Conservation (phyloP, 495 filamentous ascomycete species). For the Glarea lozoyensis region DNA sequence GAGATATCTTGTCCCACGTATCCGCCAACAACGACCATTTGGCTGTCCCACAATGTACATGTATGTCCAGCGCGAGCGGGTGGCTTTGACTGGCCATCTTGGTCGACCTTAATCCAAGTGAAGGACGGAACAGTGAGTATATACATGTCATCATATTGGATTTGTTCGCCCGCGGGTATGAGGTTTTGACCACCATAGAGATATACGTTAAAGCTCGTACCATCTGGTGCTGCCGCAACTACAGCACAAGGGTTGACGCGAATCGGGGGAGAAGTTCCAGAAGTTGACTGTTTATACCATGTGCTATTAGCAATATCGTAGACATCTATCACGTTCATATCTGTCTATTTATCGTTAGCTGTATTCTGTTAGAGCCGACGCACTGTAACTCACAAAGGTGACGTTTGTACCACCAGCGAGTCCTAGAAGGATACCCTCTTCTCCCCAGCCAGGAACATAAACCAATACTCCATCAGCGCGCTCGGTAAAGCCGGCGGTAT, state of each 20-base stretch:
- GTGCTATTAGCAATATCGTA: conserved; percentile 66
- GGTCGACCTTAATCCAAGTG: conserved; percentile 61
- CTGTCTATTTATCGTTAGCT: conserved; percentile 27
- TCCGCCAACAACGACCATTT: conserved; percentile 65
- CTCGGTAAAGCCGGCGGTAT: conserved; percentile 53
- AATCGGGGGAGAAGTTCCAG: conserved; percentile 49
- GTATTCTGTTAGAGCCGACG: conserved; percentile 1
- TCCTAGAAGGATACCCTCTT: conserved; percentile 58
- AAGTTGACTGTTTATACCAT: conserved; percentile 72
- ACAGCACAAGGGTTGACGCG: conserved; percentile 70
- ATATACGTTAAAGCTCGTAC: conserved; percentile 63
- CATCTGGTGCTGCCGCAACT: conserved; percentile 60
- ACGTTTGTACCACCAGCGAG: conserved; percentile 57
- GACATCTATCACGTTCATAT: conserved; percentile 64
- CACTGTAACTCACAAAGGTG: conserved; percentile 32
- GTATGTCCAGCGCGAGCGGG: conserved; percentile 59
- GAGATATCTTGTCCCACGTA: conserved; percentile 51
- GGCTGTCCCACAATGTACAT: conserved; percentile 58
- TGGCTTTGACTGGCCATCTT: conserved; percentile 40
- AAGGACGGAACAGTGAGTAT: conserved; percentile 68
- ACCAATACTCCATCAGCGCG: conserved; percentile 62
- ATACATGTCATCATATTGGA: conserved; percentile 67
- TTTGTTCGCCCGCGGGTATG: conserved; percentile 46
- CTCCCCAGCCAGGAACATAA: conserved; percentile 65
- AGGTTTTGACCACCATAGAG: conserved; percentile 71